Percentiles rank a stretch among this genome's conserved stretches.
phyloP scores from a whole-genome alignment of 345 rosid genomes.

The Mercurialis annua region DNA sequence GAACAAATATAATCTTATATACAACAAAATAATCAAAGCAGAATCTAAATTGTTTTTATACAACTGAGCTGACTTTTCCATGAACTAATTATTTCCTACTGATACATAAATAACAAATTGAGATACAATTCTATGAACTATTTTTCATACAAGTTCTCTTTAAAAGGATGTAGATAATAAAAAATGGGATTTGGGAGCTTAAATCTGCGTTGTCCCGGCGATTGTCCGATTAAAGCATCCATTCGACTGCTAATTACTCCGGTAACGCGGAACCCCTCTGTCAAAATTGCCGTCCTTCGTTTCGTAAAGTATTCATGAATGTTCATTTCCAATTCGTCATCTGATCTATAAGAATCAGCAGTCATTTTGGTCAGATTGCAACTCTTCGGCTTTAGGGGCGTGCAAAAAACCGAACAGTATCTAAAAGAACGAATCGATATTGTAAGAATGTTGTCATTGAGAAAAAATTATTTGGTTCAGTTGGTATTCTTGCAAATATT shows the following conservation, averaged over 20 bases:
- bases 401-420: too few relatives aligned
- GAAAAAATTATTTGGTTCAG: too few relatives aligned
- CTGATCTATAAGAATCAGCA: slow-evolving; percentile 36
- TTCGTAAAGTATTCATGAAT: slow-evolving; percentile 36
- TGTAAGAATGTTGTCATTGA: too few relatives aligned
- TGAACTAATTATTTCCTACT: not conserved
- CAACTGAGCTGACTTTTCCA: not conserved
- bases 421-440: too few relatives aligned
- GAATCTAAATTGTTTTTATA: not conserved
- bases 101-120: not conserved
- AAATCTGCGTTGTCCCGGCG: slow-evolving; percentile 42
- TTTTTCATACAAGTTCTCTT: slow-evolving; percentile 15
- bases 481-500: too few relatives aligned
- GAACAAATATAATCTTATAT: not conserved
- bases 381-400: too few relatives aligned
- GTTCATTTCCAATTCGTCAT: slow-evolving; percentile 40
- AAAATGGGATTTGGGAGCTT: slow-evolving; percentile 63
- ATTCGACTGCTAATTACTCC: slow-evolving; percentile 60
- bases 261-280: slow-evolving; percentile 34
- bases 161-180: slow-evolving; percentile 24
- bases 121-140: slow-evolving; percentile 1
- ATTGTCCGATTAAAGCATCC: slow-evolving; percentile 57
- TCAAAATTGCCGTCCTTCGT: slow-evolving; percentile 31
- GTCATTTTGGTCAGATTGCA: not conserved
- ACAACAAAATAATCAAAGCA: not conserved